These are phyloP conservation scores for Exserohilum rostratum DNA, from an alignment of 2,329 filamentous ascomycete genomes.

Conservation along the genomic window DNA sequence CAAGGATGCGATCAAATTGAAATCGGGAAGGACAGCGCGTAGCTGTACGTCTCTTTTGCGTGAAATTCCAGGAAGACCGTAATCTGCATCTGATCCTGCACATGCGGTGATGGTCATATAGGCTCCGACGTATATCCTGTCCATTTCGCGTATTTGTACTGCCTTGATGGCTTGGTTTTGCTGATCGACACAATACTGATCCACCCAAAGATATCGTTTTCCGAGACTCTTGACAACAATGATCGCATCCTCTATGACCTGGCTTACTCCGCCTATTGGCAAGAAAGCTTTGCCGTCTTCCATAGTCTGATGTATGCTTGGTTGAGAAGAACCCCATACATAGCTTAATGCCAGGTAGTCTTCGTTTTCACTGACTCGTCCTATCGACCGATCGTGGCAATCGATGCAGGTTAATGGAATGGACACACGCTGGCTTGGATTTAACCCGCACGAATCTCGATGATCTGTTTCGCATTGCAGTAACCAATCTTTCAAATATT, in stretches of 20 bases:
- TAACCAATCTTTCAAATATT: too few species aligned
- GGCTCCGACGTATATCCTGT: slow-evolving; percentile 11
- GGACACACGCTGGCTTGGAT: background rate
- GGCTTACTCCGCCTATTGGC: background rate
- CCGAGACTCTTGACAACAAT: background rate
- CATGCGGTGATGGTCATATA: slow-evolving; percentile 12
- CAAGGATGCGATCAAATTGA: too few species aligned
- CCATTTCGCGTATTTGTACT: slow-evolving; percentile 14
- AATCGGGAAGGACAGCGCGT: too few species aligned
- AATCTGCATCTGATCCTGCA: background rate
- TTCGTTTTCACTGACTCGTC: background rate
- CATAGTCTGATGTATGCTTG: background rate
- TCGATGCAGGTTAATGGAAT: slow-evolving; percentile 1
- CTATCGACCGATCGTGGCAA: background rate
- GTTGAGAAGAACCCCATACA: background rate
- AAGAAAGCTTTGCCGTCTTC: background rate
- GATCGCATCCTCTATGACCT: slow-evolving; percentile 2
- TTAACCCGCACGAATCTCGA: background rate
- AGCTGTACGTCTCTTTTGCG: too few species aligned
- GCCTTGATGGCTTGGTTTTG: background rate
- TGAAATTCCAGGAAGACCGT: background rate
- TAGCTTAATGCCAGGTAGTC: slow-evolving; percentile 1
- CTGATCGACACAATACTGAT: slow-evolving; percentile 7
- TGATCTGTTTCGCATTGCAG: too few species aligned
- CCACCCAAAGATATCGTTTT: slow-evolving; percentile 1